Base-by-base conservation (phyloP, 148 eudicot species). In the Rhododendron mucronatum region DNA sequence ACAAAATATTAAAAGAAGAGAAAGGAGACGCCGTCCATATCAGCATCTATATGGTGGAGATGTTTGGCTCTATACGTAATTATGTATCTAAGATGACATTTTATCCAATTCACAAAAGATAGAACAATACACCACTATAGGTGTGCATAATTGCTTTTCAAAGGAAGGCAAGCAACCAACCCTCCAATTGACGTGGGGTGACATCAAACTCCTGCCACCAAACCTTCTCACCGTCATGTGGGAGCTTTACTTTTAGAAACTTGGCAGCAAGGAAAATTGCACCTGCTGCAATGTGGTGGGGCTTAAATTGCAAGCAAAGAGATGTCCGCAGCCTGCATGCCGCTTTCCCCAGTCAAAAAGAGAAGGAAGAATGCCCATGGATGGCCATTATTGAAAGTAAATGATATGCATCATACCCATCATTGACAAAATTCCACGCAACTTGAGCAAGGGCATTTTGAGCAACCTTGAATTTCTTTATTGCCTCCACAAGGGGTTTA, bases 191-290 rank as follows among this genome's bases (percentile, higher is more conserved):
- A 82, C 98, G 99, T 86, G 98, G 99, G 87, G 95, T 95, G 90
- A 97, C 98, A 89, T 97, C 99, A 88, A 97, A 97, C 93, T 97
- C 99, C 90, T 94, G 98, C 98, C 98, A 94, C 99, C 98, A 97
- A 86, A 97, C 98, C 93, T 93, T 96, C 88, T 95, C 99, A 7
- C 98, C 98, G 78, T 97, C 99, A 53, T 95, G 93, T 85, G 98
- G 99, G 89, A 97, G 99, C 93, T 95, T 95, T 85, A 95, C 98
- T 92, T 97, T 97, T 81, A 95, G 96, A 85, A 97, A 97, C 94
- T 95, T 97, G 88, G 98, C 99, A 84, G 99, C 99, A 89, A 97
- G 98, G 80, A 97, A 97, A 85, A 95, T 97, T 82, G 99, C 99
- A 89, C 99, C 99, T 78, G 99, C 99, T 57, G 99, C 99, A 85